Evolutionary conservation across 306 rosid species (phyloP), one percentile per base, ranked within the genome.

Genomic region (Cucurbita moschata): DNA sequence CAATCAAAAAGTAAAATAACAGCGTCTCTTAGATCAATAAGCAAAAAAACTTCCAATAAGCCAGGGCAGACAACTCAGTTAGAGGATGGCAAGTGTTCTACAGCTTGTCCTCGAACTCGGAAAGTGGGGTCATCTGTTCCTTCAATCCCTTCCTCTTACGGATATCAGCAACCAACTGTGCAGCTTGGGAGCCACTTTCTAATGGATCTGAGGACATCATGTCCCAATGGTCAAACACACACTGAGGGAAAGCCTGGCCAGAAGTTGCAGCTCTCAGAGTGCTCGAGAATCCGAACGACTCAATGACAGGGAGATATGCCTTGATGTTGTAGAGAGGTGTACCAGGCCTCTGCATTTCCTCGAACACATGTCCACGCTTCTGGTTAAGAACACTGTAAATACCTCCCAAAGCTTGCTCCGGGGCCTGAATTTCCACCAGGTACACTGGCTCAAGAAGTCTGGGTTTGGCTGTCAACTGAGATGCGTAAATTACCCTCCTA

Each of bases 151-250:
- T 94, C 86, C 98, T 94, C 89, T 86, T 94, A 1, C 97, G 89
- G 78, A 91, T 88, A 52, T 94, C 92, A 0, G 85, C 2, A 2
- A 91, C 96, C 59, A 89, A 85, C 6, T 9, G 30, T 0, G 91
- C 4, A 47, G 99, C 96, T 44, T 89, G 95, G 10, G 99, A 81
- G 0, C 92, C 92, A 44, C 87, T 0, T 61, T 94, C 99, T 82
- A 89, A 71, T 38, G 97, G 99, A 68, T 94, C 97, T 0, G 96
- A 90, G 0, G 83, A 26, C 97, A 94, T 91, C 92, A 81, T 87
- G 11, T 94, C 97, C 98, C 97, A 93, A 64, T 93, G 98, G 77
- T 93, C 98, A 18, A 93, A 93, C 42, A 93, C 96, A 71, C 88
- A 90, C 52, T 90, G 97, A 0, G 97, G 97, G 89, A 93, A 93